These are phyloP conservation scores for Apiospora malaysiana DNA, from an alignment of 2,329 filamentous ascomycete species.

Conservation along the genomic window DNA sequence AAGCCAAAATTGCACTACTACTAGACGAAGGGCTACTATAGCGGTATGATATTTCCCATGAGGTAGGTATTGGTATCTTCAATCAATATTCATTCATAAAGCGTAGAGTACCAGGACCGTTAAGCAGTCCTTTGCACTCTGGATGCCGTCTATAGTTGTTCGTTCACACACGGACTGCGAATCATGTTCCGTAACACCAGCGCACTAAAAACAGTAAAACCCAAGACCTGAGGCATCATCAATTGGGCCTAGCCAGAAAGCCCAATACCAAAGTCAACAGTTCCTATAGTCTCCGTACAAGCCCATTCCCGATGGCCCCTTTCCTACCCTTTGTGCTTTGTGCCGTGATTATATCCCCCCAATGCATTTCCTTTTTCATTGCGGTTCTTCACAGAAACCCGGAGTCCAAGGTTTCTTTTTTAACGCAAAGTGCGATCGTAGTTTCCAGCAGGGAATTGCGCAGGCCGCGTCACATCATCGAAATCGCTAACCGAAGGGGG, in stretches of 20 bases:
- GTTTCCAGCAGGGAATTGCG: conserved; percentile 61
- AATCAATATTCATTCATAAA: conserved; percentile 15
- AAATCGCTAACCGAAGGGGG: conserved; percentile 50
- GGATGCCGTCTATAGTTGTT: conserved; percentile 15
- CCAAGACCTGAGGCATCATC: not conserved
- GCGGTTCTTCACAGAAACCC: not conserved
- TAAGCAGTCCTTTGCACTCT: conserved; percentile 14
- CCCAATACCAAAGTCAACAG: conserved; percentile 15
- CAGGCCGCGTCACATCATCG: conserved; percentile 50
- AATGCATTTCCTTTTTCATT: not conserved
- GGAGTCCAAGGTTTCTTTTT: conserved; percentile 14
- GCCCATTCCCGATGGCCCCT: conserved; percentile 5
- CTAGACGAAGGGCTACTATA: not conserved
- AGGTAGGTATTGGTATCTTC: not conserved
- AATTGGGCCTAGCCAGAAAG: not conserved
- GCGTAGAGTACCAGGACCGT: conserved; percentile 3
- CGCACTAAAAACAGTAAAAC: conserved; percentile 19
- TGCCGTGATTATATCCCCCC: not conserved
- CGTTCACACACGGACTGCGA: conserved; percentile 6
- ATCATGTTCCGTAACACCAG: conserved; percentile 20
- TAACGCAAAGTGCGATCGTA: conserved; percentile 58
- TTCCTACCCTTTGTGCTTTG: not conserved
- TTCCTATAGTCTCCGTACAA: conserved; percentile 11
- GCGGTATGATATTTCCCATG: not conserved
- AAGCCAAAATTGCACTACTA: not conserved